Conservation (phyloP, 768 basidiomycete species). For the Russula sp. region DNA sequence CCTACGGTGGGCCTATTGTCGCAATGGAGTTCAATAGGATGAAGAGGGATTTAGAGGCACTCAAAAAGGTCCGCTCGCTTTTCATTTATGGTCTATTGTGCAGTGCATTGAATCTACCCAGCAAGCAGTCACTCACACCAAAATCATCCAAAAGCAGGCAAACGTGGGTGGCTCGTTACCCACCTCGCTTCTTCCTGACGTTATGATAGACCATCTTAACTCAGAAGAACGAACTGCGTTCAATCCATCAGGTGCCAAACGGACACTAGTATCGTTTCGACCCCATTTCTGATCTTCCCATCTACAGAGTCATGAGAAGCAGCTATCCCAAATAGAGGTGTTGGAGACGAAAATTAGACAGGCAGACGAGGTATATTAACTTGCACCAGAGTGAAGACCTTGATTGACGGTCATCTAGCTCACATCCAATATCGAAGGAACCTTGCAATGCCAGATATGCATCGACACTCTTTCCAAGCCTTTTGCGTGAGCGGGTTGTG, state of each 20-base stretch:
- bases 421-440: constrained; percentile 49
- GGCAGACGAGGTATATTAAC: constrained; percentile 48
- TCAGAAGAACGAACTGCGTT: constrained; percentile 38
- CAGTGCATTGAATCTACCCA: constrained; percentile 21
- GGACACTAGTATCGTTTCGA: background rate
- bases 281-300: constrained; percentile 1
- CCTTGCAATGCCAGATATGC: constrained; percentile 71
- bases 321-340: constrained; percentile 40
- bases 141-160: constrained; percentile 45
- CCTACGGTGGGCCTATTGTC: constrained; percentile 35
- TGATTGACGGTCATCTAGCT: constrained; percentile 34
- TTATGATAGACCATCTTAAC: constrained; percentile 47
- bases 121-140: constrained; percentile 43
- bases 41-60: constrained; percentile 50
- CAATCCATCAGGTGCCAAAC: constrained; percentile 32
- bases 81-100: background rate
- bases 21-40: constrained; percentile 47
- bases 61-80: constrained; percentile 39
- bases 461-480: constrained; percentile 63
- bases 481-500: constrained; percentile 47
- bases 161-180: constrained; percentile 35
- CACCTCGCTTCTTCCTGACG: background rate
- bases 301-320: constrained; percentile 40
- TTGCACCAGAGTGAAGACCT: background rate
- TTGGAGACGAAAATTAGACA: constrained; percentile 44